phyloP scores from a whole-genome alignment of 2,329 filamentous ascomycete genomes.

The Huntiella savannae region DNA sequence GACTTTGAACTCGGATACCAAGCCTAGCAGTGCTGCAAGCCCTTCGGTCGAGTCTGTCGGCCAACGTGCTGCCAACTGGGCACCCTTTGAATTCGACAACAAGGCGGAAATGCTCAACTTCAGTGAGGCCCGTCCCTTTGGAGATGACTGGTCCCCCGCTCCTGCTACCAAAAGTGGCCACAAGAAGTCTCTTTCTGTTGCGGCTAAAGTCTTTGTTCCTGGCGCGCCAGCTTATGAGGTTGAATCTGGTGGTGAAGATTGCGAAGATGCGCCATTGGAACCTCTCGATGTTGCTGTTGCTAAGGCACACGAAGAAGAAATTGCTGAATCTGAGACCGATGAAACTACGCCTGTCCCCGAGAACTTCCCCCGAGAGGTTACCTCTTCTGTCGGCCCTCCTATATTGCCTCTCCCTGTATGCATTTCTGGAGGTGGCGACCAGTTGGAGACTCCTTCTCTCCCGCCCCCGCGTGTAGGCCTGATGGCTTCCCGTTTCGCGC shows the following conservation, averaged over 20 bases:
- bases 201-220: conserved; percentile 49
- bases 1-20: conserved; percentile 31
- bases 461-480: conserved; percentile 15
- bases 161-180: conserved; percentile 11
- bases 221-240: conserved; percentile 18
- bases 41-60: conserved; percentile 33
- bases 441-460: conserved; percentile 14
- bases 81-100: conserved; percentile 41
- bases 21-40: conserved; percentile 30
- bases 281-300: neutral
- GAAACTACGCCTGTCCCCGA: conserved; percentile 12
- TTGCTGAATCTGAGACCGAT: neutral
- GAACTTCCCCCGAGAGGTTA: conserved; percentile 9
- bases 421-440: neutral
- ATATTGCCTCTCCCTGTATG: conserved; percentile 13
- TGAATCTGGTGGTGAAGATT: conserved; percentile 12
- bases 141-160: conserved; percentile 28
- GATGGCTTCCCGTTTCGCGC: conserved; percentile 29
- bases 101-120: conserved; percentile 30
- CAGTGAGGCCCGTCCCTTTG: conserved; percentile 31
- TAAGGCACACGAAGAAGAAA: neutral
- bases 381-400: conserved; percentile 6
- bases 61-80: conserved; percentile 32
- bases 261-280: conserved; percentile 12
- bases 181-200: conserved; percentile 46